Conservation (phyloP, 148 eudicot genomes). For the Camellia japonica region DNA sequence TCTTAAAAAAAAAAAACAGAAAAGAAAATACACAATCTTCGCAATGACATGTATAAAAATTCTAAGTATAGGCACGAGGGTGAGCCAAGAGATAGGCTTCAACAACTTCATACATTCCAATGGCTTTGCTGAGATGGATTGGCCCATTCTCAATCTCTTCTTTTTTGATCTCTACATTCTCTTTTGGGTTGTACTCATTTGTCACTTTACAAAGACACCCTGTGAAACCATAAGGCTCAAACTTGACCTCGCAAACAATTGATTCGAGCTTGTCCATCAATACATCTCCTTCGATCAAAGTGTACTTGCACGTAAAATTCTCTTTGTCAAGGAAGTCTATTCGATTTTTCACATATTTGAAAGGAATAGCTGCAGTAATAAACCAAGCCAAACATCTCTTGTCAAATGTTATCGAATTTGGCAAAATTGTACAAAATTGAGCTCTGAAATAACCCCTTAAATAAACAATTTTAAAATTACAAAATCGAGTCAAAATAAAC, state of each 20-base stretch:
- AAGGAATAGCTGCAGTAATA: slow-evolving; percentile 21
- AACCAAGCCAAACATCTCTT: neutral
- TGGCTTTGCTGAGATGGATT: slow-evolving; percentile 12
- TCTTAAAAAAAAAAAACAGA: neutral
- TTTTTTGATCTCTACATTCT: slow-evolving; percentile 14
- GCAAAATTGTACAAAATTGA: too few species aligned
- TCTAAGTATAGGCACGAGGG: slow-evolving; percentile 24
- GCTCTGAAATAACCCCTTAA: too few species aligned
- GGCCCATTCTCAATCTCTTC: slow-evolving; percentile 13
- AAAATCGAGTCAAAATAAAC: too few species aligned
- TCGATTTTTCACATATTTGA: slow-evolving; percentile 13
- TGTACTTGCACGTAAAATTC: slow-evolving; percentile 17
- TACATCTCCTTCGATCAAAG: slow-evolving; percentile 5
- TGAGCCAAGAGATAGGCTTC: slow-evolving; percentile 31
- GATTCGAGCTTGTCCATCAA: slow-evolving; percentile 17
- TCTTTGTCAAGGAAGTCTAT: slow-evolving; percentile 15
- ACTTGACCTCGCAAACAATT: slow-evolving; percentile 11
- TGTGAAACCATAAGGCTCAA: slow-evolving; percentile 12
- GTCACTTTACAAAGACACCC: slow-evolving; percentile 19
- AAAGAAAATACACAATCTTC: neutral
- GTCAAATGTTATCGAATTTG: too few species aligned
- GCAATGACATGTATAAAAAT: neutral
- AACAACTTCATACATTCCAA: slow-evolving; percentile 29
- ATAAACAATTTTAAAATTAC: too few species aligned
- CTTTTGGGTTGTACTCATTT: slow-evolving; percentile 12